Conservation (phyloP, 208 protist species). For the Strigomonas culicis region DNA sequence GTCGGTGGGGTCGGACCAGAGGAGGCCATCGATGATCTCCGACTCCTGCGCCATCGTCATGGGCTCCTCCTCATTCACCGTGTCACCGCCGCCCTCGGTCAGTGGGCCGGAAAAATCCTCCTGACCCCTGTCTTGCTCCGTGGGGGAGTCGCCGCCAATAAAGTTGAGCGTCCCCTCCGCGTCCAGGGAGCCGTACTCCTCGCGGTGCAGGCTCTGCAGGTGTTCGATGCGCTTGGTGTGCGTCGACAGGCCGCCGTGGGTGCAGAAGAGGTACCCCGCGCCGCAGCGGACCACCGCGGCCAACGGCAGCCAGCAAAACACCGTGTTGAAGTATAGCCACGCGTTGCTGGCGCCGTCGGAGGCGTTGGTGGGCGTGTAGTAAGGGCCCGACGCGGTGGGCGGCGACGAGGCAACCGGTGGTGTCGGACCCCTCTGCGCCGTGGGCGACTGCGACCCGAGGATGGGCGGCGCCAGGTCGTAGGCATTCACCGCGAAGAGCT, state of each 20-base stretch:
- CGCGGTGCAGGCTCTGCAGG: constrained; percentile 43
- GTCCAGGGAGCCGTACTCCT: constrained; percentile 52
- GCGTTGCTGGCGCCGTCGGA: constrained; percentile 16
- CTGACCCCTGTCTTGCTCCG: no score
- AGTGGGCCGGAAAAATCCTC: constrained; percentile 15
- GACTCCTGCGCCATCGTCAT: constrained; percentile 47
- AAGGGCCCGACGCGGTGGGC: not conserved
- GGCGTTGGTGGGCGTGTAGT: not conserved
- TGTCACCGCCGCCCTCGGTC: not conserved
- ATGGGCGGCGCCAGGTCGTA: not conserved
- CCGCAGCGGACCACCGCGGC: constrained; percentile 71
- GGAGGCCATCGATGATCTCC: constrained; percentile 98
- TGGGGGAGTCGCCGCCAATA: constrained; percentile 10
- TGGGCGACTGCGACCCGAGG: not conserved
- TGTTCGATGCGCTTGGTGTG: constrained; percentile 38
- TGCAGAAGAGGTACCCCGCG: constrained; percentile 77
- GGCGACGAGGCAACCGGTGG: not conserved
- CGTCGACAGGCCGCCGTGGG: constrained; percentile 80
- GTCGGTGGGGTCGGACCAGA: constrained; percentile 99
- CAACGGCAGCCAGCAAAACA: constrained; percentile 84
- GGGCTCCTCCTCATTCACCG: constrained; percentile 3
- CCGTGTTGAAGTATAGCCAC: constrained; percentile 74
- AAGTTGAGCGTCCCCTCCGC: constrained; percentile 14
- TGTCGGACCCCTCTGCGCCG: no score
- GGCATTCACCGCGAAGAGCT: constrained; percentile 27